Evolutionary conservation across 176 grass and related monocot genomes (phyloP), one percentile per base, ranked within the genome.

Genomic region (Oryza meyeriana): DNA sequence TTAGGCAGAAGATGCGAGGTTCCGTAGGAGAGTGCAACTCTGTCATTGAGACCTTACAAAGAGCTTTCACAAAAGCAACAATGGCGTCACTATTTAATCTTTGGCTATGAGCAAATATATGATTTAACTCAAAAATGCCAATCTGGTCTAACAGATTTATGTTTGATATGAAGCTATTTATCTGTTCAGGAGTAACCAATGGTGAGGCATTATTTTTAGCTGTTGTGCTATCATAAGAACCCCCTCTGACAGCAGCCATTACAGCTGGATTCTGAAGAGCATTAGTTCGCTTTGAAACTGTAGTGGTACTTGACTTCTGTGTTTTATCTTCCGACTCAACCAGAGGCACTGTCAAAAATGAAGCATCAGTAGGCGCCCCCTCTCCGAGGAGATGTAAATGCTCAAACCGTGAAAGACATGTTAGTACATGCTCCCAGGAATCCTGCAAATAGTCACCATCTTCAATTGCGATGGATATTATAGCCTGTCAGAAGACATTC

Each of bases 31-130:
- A 95, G 17, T 95, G 96, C 74, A 99, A 83, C 76, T 99, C 96
- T 6, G 87, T 85, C 12, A 99, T 93, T 20, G 96, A 90, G 78
- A 99, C 96, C 79, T 99, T 99, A 78, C 96, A 99, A 84, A 95
- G 93, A 79, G 96, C 93, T 83, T 93, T 91, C 52, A 99, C 93
- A 88, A 99, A 99, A 91, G 93, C 91, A 82, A 99, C 93, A 84
- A 99, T 99, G n/a, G 96, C 96, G 66, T 99, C 93, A 79, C 96
- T 94, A 78, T 99, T 99, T 79, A 99, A 81, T 72, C 93, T 95
- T 79, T 91, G 93, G 77, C 96, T 99, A 88, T 95, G 90, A 84
- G 93, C 90, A 90, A 99, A 99, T 88, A 99, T 95, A 83, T 95
- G 96, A 87, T 99, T 99, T 75, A 99, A 82, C 83, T 99, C 96